Evolutionary conservation across 192 early-diverging fungal species (phyloP), one percentile per base, ranked within the genome.

Genomic region (Mortierella claussenii): DNA sequence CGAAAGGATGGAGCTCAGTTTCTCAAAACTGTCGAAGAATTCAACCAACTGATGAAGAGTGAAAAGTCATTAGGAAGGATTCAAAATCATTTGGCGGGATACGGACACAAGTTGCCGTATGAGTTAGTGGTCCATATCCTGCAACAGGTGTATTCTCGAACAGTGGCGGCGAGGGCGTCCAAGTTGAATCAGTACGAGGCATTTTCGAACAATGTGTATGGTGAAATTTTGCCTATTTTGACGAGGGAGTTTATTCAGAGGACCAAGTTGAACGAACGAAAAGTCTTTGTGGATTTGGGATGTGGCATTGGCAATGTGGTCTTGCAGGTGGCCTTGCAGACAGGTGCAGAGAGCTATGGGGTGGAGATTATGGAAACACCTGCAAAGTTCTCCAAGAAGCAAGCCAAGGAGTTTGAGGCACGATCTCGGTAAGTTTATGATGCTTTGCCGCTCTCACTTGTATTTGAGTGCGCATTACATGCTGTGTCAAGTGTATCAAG

Each of bases 281-380:
- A 90, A 43, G 85, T 90, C 10, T 99, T 99, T 88, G 75, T 98
- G 37, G 97, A 99, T 76, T 83, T 99, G 76, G 96, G 93, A 1
- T 93, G 92, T 70, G 97, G 97, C 18, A 95, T 96, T 74, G 97
- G 96, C 26, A 98, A 97, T 82, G 96, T 98, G 3, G 95, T 98
- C 15, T 80, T 99, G 31, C 97, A 99, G 79, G 93, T 98, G 9
- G 96, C 95, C 10, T 93, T 95, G 13, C 90, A 97, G 58, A 90
- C 89, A 11, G 90, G 93, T 0, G 95, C 94, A 62, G 86, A 88
- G 30, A 82, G 89, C 1, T 87, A 88, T 61, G 97, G 97, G 2
- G 90, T 99, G 45, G 97, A 99, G 80, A 89, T 97, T 31, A 96
- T 96, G 90, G 84, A 92, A 31, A 95, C 87, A 8, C 95, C 96